Evolutionary conservation across 2,329 filamentous ascomycete genomes (phyloP), one percentile per base, ranked within the genome.

Genomic region (Zasmidium citrigriseum): DNA sequence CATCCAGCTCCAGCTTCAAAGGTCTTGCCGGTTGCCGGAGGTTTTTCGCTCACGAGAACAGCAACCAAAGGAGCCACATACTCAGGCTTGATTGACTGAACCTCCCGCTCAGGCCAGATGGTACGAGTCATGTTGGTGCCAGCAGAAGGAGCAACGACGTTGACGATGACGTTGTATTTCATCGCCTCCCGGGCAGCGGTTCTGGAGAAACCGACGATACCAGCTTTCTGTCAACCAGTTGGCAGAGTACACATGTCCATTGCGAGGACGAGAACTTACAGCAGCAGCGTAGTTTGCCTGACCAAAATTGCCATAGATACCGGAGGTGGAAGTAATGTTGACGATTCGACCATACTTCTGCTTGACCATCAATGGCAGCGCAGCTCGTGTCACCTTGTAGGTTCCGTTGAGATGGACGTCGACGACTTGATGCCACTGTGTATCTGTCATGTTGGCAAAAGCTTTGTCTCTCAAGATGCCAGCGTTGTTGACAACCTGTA

Each of bases 301-400:
- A 63, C 93, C 93, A 74, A 98, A 98, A 83, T 96, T 98, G 68
- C 93, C 95, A 73, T 98, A 98, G 76, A 98, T 96, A 76, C 95
- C 93, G 68, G 89, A 95, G 46, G 93, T 97, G 24, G 91, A 96
- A 27, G 93, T 93, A 47, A 93, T 98, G 82, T 98, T 98, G 72
- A 98, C 83, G 58, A 98, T 87, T 69, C 93, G 90, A 65, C 93
- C 93, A 71, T 96, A 98, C 83, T 97, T 97, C 77, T 98, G 93
- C 84, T 97, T 96, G 53, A 98, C 83, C 83, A 98, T 91, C 76
- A 95, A 89, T 49, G 93, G 93, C 90, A 93, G 97, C 20, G 93
- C 93, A 59, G 93, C 95, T 84, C 96, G 96, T 72, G 91, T 93
- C 63, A 93, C 86, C 80, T 96, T 96, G 82, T 96, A 98, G 60